Conservation (phyloP, 2,329 filamentous ascomycete genomes). For the Phyllosticta citrichinensis region DNA sequence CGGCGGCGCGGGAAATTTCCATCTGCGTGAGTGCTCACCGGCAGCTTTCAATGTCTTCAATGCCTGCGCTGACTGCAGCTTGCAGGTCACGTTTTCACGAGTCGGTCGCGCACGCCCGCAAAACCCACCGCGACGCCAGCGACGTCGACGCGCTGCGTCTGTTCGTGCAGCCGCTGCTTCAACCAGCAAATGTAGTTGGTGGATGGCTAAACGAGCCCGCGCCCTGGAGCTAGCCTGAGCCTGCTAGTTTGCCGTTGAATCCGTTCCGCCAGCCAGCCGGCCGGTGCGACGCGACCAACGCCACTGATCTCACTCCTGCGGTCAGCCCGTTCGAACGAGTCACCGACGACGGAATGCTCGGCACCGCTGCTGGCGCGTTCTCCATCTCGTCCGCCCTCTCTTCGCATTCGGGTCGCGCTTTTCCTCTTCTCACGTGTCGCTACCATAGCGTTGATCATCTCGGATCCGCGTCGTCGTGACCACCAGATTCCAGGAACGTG, state of each 20-base stretch:
- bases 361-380: neutral
- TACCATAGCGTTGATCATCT: neutral
- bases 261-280: neutral
- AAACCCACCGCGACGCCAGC: neutral
- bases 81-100: neutral
- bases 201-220: neutral
- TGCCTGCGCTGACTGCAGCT: too few relatives aligned
- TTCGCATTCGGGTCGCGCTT: neutral
- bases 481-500: neutral
- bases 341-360: neutral
- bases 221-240: neutral
- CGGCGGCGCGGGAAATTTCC: neutral
- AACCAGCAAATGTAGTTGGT: neutral
- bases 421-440: neutral
- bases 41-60: too few relatives aligned
- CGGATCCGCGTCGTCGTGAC: neutral
- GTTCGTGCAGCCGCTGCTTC: neutral
- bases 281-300: neutral
- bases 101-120: neutral
- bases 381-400: too few relatives aligned
- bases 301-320: neutral
- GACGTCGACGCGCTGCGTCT: neutral
- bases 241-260: neutral
- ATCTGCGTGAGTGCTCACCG: neutral
- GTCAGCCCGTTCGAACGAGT: neutral